phyloP scores from a whole-genome alignment of 176 grass and related monocot species.

The Aegilops longissima region DNA sequence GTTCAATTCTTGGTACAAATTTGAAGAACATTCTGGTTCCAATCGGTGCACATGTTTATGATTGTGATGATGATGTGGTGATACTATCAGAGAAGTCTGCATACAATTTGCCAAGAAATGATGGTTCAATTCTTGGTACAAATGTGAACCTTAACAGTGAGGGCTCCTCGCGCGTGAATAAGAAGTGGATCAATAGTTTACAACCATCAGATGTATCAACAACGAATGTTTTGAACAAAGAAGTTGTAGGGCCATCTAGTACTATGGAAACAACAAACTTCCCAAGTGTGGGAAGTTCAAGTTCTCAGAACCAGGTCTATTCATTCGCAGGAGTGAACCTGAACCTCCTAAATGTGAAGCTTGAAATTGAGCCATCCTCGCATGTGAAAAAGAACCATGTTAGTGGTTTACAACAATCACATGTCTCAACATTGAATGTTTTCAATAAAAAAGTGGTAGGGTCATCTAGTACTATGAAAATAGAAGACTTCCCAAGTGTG shows the following conservation, averaged over 20 bases:
- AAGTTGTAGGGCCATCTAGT: constrained; percentile 22
- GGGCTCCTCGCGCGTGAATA: constrained; percentile 7
- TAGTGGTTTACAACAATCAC: constrained; percentile 24
- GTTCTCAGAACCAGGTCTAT: constrained; percentile 18
- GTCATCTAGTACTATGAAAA: constrained; percentile 33
- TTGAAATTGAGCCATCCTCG: constrained; percentile 12
- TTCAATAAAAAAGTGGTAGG: constrained; percentile 40
- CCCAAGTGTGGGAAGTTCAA: constrained; percentile 8
- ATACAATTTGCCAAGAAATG: background rate
- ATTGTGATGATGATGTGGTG: constrained; percentile 30
- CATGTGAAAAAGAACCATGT: constrained; percentile 27
- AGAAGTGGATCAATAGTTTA: constrained; percentile 34
- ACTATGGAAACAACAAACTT: constrained; percentile 28
- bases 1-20: constrained; percentile 22
- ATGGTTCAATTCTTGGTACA: constrained; percentile 11
- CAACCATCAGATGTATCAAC: background rate
- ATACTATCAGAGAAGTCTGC: constrained; percentile 31
- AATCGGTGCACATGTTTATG: constrained; percentile 36
- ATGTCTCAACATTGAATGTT: constrained; percentile 13
- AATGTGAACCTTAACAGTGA: background rate
- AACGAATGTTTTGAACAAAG: constrained; percentile 37
- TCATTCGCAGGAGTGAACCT: constrained; percentile 23
- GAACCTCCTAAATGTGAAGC: constrained; percentile 36
- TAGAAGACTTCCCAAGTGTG: constrained; percentile 23
- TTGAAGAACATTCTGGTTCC: constrained; percentile 42